Evolutionary conservation across 2,329 filamentous ascomycete species (phyloP).

Genomic region (Colletotrichum melonis): DNA sequence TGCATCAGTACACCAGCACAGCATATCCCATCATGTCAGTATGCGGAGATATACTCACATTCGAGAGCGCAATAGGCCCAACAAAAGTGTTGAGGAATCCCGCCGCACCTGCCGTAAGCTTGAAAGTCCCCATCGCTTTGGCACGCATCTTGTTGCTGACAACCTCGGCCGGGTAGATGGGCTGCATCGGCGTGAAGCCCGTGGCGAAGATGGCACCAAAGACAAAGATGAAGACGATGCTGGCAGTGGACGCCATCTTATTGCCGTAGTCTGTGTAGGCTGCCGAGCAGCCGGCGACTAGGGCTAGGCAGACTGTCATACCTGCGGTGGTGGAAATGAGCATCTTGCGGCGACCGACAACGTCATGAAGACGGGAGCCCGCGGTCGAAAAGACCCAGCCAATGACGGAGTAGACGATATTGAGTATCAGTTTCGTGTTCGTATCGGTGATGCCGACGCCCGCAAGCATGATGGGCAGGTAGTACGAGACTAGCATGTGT

Average conservation of each 20-base stretch:
- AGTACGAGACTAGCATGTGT: slow-evolving; percentile 44
- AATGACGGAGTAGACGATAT: slow-evolving; percentile 52
- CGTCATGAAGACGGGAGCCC: slow-evolving; percentile 52
- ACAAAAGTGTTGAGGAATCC: slow-evolving; percentile 50
- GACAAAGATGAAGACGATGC: slow-evolving; percentile 52
- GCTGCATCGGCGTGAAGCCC: slow-evolving; percentile 51
- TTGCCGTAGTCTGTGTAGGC: slow-evolving; percentile 47
- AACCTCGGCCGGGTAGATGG: slow-evolving; percentile 51
- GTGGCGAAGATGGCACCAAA: slow-evolving; percentile 49
- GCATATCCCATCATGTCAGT: too few relatives aligned
- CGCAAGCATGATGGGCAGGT: slow-evolving; percentile 52
- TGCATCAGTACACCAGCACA: slow-evolving; percentile 7
- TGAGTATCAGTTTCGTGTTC: slow-evolving; percentile 51
- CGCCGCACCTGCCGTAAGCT: slow-evolving; percentile 49
- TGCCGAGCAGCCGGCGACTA: slow-evolving; percentile 50
- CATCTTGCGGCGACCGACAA: slow-evolving; percentile 53
- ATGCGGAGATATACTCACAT: slow-evolving; percentile 38
- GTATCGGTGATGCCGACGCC: slow-evolving; percentile 52
- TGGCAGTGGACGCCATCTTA: slow-evolving; percentile 46
- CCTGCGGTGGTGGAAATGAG: slow-evolving; percentile 49
- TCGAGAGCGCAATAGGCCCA: slow-evolving; percentile 42
- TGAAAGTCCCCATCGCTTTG: slow-evolving; percentile 48
- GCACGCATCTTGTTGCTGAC: slow-evolving; percentile 52
- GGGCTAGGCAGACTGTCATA: slow-evolving; percentile 49
- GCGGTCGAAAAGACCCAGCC: slow-evolving; percentile 50